Evolutionary conservation across 805 yeast species (phyloP).

Genomic region (Lachancea kluyveri): DNA sequence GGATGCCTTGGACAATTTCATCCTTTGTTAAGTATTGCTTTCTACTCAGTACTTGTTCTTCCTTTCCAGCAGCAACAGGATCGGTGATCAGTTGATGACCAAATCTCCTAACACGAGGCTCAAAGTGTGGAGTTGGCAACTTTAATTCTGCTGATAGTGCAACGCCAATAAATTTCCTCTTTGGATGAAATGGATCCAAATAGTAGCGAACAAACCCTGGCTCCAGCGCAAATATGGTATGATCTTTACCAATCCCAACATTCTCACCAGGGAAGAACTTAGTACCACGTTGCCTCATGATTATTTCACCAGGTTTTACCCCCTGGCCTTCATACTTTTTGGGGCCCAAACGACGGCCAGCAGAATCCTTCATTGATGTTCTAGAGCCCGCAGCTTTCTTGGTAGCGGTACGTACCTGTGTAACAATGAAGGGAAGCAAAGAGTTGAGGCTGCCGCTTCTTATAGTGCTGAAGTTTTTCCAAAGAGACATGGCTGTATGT

Average conservation of each 20-base stretch:
- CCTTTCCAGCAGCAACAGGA: conserved; percentile 43
- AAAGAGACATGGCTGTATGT: conserved; percentile 5
- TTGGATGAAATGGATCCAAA: conserved; percentile 93
- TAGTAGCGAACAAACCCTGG: conserved; percentile 92
- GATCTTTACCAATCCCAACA: conserved; percentile 85
- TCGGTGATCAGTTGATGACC: conserved; percentile 60
- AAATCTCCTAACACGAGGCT: conserved; percentile 80
- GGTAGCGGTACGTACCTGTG: conserved; percentile 76
- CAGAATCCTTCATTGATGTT: conserved; percentile 88
- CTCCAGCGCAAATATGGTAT: conserved; percentile 83
- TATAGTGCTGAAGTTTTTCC: conserved; percentile 3
- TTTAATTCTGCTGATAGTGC: conserved; percentile 57
- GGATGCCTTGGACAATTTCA: conserved; percentile 36
- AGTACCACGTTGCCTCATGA: conserved; percentile 93
- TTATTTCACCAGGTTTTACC: conserved; percentile 78
- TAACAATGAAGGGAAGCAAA: conserved; percentile 7
- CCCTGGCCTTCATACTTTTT: conserved; percentile 71
- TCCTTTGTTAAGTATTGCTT: conserved; percentile 58
- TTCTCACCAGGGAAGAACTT: conserved; percentile 93
- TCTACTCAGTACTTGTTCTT: conserved; percentile 57
- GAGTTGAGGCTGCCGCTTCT: not conserved
- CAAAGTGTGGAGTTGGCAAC: conserved; percentile 86
- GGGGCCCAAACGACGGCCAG: conserved; percentile 90
- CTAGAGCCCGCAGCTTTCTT: conserved; percentile 94
- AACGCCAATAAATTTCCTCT: conserved; percentile 83